Evolutionary conservation across 805 yeast species (phyloP).

Genomic region (Metschnikowia corniflorae): DNA sequence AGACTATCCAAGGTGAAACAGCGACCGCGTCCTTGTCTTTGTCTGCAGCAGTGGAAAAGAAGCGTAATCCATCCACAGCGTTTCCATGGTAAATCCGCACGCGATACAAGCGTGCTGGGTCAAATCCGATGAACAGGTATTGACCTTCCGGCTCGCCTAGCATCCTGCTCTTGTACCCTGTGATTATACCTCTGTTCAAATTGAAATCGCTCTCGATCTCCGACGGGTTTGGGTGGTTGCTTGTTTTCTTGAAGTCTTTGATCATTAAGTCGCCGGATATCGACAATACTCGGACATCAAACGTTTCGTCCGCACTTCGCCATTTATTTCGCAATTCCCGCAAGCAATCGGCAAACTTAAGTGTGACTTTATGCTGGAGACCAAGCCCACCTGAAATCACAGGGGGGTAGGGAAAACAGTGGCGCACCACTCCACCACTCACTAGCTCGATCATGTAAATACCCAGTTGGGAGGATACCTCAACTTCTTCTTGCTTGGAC

Average conservation of each 20-base stretch:
- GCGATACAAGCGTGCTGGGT: slow-evolving; percentile 38
- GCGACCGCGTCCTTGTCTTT: slow-evolving; percentile 26
- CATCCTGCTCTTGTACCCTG: slow-evolving; percentile 36
- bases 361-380: slow-evolving; percentile 47
- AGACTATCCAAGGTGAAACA: slow-evolving; percentile 46
- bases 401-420: slow-evolving; percentile 61
- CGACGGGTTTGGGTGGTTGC: slow-evolving; percentile 17
- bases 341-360: slow-evolving; percentile 45
- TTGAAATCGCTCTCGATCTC: slow-evolving; percentile 39
- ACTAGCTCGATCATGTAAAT: slow-evolving; percentile 72
- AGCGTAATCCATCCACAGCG: slow-evolving; percentile 79
- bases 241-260: slow-evolving; percentile 41
- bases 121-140: slow-evolving; percentile 22
- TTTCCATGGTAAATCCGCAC: slow-evolving; percentile 69
- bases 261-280: slow-evolving; percentile 62
- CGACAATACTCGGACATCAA: slow-evolving; percentile 52
- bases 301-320: slow-evolving; percentile 25
- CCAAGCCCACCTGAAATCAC: slow-evolving; percentile 55
- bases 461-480: slow-evolving; percentile 58
- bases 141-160: slow-evolving; percentile 28
- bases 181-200: slow-evolving; percentile 34
- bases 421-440: slow-evolving; percentile 52
- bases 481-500: slow-evolving; percentile 21
- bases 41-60: slow-evolving; percentile 27
- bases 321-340: slow-evolving; percentile 26